Conservation (phyloP, 1,139 yeast genomes). For the Yamadazyma taylorii region DNA sequence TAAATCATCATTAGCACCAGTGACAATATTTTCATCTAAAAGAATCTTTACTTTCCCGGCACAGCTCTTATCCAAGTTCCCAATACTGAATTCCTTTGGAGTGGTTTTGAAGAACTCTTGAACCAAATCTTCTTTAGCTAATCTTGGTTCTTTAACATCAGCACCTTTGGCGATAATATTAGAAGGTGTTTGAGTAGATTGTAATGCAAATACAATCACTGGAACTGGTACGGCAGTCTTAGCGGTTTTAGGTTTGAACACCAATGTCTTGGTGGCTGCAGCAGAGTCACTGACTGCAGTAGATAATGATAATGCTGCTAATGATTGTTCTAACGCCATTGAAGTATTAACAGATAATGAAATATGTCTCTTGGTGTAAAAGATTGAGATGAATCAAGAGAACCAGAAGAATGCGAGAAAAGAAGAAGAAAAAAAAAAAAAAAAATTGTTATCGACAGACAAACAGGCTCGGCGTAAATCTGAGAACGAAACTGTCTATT, state of each 20-base stretch:
- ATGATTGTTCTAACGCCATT: constrained; percentile 62
- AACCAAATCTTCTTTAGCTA: constrained; percentile 81
- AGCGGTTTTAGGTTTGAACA: constrained; percentile 90
- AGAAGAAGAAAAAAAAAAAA: no score
- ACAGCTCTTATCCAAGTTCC: constrained; percentile 52
- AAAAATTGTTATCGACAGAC: no score
- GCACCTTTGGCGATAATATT: constrained; percentile 65
- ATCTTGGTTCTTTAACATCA: constrained; percentile 78
- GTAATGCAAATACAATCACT: constrained; percentile 74
- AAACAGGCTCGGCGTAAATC: no score
- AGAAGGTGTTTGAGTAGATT: constrained; percentile 69
- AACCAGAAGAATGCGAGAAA: no score
- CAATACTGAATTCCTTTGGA: constrained; percentile 69
- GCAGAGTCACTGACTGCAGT: constrained; percentile 44
- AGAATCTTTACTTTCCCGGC: constrained; percentile 67
- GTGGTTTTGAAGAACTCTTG: constrained; percentile 61
- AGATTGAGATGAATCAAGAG: no score
- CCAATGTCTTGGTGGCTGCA: constrained; percentile 65
- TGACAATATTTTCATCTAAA: constrained; percentile 56
- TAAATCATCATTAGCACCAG: constrained; percentile 39
- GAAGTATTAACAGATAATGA: no score
- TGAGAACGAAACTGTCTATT: no score
- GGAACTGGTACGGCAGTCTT: constrained; percentile 83
- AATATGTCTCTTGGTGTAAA: no score
- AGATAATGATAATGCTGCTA: constrained; percentile 57